These are phyloP conservation scores for Nasturtium officinale DNA, from an alignment of 345 rosid genomes.

Conservation along the genomic window DNA sequence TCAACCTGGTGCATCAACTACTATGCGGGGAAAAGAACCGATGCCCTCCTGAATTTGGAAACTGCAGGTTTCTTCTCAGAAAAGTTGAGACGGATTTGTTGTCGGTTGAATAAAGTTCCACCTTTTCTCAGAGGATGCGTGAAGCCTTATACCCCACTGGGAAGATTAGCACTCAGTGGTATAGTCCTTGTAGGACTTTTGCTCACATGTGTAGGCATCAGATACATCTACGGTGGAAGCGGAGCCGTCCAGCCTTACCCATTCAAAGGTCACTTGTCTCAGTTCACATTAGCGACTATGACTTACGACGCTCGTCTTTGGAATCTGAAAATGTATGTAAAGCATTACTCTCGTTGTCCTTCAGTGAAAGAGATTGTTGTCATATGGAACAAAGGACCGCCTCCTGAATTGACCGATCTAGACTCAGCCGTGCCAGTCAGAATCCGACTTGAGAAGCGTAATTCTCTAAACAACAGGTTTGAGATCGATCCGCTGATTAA, in stretches of 20 bases:
- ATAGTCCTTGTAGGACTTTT: constrained; percentile 55
- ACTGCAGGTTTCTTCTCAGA: constrained; percentile 55
- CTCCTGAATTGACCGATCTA: constrained; percentile 64
- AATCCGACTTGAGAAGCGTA: constrained; percentile 69
- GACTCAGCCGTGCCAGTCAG: constrained; percentile 89
- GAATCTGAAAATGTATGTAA: constrained; percentile 92
- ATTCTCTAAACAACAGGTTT: constrained; percentile 89
- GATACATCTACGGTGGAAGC: constrained; percentile 72
- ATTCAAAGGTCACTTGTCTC: constrained; percentile 70
- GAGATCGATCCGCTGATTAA: constrained; percentile 66
- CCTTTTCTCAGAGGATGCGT: constrained; percentile 60
- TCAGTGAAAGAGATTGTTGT: constrained; percentile 91
- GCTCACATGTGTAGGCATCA: constrained; percentile 58
- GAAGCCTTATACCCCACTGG: constrained; percentile 54
- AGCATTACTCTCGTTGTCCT: constrained; percentile 90
- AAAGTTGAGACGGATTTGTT: constrained; percentile 65
- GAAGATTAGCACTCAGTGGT: constrained; percentile 56
- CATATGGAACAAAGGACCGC: constrained; percentile 94
- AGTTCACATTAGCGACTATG: constrained; percentile 91
- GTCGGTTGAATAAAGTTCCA: constrained; percentile 72
- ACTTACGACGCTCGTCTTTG: constrained; percentile 96
- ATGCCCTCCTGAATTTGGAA: constrained; percentile 56
- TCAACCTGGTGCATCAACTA: constrained; percentile 77
- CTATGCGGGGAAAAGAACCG: constrained; percentile 59
- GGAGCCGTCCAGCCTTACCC: constrained; percentile 76